A percentile compares a stretch with the other conserved stretches of the same genome.
Evolutionary conservation across 768 basidiomycete species (phyloP).

Genomic region (Calocybe cyanea): DNA sequence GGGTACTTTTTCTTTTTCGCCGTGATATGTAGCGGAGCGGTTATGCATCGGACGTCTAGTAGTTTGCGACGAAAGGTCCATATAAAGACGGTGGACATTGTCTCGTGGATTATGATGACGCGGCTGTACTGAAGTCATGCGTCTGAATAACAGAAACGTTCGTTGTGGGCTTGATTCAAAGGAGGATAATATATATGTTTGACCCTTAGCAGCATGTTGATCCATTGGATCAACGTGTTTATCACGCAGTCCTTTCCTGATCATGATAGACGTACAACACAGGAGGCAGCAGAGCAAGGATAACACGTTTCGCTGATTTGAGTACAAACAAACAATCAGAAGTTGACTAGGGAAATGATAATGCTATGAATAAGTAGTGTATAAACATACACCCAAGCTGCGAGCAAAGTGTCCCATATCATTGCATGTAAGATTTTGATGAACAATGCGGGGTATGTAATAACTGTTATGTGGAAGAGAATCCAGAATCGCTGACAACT

Average conservation of each 20-base stretch:
- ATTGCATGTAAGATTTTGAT: conserved; percentile 7
- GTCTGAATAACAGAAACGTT: background rate
- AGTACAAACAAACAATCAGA: conserved; percentile 8
- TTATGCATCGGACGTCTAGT: conserved; percentile 3
- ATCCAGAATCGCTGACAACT: conserved; percentile 46
- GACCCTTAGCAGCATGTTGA: conserved; percentile 12
- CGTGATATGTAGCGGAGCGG: conserved; percentile 6
- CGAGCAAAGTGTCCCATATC: conserved; percentile 13
- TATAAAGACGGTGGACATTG: conserved; percentile 7
- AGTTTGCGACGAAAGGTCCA: conserved; percentile 4
- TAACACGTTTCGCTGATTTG: conserved; percentile 18
- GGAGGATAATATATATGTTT: conserved; percentile 8
- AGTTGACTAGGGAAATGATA: conserved; percentile 14
- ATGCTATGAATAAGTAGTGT: conserved; percentile 9
- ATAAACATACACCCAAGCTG: conserved; percentile 2
- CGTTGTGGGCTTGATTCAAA: too few species aligned
- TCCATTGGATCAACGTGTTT: conserved; percentile 33
- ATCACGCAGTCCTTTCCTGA: conserved; percentile 19
- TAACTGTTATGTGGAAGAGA: conserved; percentile 33
- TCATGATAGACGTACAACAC: background rate
- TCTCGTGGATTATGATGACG: conserved; percentile 1
- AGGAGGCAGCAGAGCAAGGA: background rate
- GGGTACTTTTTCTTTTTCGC: conserved; percentile 19
- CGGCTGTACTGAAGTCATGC: conserved; percentile 5
- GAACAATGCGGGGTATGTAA: background rate